Conservation (phyloP, 1,284 basidiomycete species). For the Schizophyllum commune region DNA sequence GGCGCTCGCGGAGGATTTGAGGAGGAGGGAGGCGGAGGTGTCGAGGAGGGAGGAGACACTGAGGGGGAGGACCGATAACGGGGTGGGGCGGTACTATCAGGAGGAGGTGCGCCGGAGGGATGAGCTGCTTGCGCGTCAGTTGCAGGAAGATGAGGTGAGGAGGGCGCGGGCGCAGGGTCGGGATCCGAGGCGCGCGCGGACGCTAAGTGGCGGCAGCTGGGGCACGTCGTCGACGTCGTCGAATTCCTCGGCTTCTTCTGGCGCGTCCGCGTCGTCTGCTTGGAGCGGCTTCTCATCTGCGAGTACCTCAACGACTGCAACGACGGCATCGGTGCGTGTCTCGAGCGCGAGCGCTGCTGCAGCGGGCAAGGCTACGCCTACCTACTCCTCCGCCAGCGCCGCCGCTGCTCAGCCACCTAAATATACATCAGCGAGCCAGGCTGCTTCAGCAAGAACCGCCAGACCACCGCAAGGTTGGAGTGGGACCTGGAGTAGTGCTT, state of each 20-base stretch:
- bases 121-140: neutral
- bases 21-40: constrained; percentile 7
- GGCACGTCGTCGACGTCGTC: neutral
- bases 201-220: constrained; percentile 1
- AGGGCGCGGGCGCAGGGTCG: constrained; percentile 5
- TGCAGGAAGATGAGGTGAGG: constrained; percentile 1
- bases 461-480: neutral
- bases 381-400: neutral
- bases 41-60: constrained; percentile 5
- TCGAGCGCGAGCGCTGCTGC: neutral
- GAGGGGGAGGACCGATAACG: constrained; percentile 2
- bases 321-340: neutral
- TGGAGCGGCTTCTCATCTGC: neutral
- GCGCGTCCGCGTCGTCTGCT: neutral
- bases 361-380: neutral
- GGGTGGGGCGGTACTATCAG: constrained; percentile 9
- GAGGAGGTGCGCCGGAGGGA: constrained; percentile 4
- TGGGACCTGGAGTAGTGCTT: neutral
- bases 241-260: neutral
- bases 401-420: neutral
- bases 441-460: neutral
- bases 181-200: neutral
- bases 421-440: neutral
- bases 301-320: neutral
- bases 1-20: constrained; percentile 8